Conservation (phyloP, 2,329 filamentous ascomycete species). For the Ascocoryne sarcoides region DNA sequence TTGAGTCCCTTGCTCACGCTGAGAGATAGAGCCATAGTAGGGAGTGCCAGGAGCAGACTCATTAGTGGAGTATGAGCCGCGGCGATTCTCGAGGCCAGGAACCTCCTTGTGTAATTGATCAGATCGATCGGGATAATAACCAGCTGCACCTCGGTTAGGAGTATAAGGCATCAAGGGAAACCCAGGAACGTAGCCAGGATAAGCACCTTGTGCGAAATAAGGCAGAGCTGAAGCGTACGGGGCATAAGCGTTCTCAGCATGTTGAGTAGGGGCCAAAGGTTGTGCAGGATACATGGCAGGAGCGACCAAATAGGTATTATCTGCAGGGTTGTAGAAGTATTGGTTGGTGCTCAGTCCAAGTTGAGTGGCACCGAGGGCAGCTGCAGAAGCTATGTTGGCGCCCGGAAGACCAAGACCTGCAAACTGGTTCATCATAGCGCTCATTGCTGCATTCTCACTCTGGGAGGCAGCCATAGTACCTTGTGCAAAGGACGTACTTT, state of each 20-base stretch:
- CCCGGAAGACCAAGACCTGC: slow-evolving; percentile 25
- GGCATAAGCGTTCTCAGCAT: slow-evolving; percentile 24
- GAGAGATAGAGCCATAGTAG: slow-evolving; percentile 49
- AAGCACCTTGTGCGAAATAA: slow-evolving; percentile 26
- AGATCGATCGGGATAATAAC: slow-evolving; percentile 25
- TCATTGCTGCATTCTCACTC: slow-evolving; percentile 20
- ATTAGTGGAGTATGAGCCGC: slow-evolving; percentile 59
- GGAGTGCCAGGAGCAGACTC: slow-evolving; percentile 60
- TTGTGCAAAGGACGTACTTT: slow-evolving; percentile 20
- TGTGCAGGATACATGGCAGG: slow-evolving; percentile 27
- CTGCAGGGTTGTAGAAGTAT: slow-evolving; percentile 21
- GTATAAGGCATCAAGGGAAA: slow-evolving; percentile 27
- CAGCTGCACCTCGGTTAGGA: slow-evolving; percentile 18
- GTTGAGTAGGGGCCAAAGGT: slow-evolving; percentile 19
- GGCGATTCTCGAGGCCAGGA: slow-evolving; percentile 55
- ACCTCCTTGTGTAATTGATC: slow-evolving; percentile 36
- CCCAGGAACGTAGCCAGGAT: slow-evolving; percentile 26
- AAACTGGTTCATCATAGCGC: slow-evolving; percentile 25
- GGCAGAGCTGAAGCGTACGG: slow-evolving; percentile 24
- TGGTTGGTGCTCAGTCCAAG: slow-evolving; percentile 28
- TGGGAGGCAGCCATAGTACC: slow-evolving; percentile 9
- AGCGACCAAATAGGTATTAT: slow-evolving; percentile 20
- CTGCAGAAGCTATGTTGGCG: slow-evolving; percentile 28
- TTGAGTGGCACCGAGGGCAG: slow-evolving; percentile 22
- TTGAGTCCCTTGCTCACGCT: slow-evolving; percentile 51